Evolutionary conservation across 2,329 filamentous ascomycete species (phyloP), one percentile per base, ranked within the genome.

Genomic region (Fusarium tuaranense): DNA sequence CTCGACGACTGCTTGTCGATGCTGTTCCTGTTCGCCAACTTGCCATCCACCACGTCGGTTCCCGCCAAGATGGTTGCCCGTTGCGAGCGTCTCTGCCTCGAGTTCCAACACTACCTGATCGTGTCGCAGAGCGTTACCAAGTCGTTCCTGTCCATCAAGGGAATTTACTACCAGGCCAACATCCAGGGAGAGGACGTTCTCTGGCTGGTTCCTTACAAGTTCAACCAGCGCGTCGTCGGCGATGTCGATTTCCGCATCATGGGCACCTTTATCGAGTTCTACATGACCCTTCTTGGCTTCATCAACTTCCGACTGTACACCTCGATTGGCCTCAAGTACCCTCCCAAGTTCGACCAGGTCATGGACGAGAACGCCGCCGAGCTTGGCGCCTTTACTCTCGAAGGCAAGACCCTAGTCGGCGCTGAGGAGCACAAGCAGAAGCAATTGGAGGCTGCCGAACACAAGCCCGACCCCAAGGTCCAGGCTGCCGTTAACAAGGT

Each of bases 191-290:
- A 99, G 86, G 96, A 98, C 80, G 93, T 99, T 60, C 88, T 98
- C 76, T 99, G 97, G 97, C 88, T 99, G 44, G 96, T 98, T 13
- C 97, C 97, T 1, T 99, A 99, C 87, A 95, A 95, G 83, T 99
- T 99, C 85, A 98, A 98, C 81, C 97, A 99, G 87, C 90, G 94
- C 77, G 92, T 98, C 16, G 94, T 97, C 46, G 94, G 93, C 68
- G 97, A 99, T 83, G 93, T 99, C 74, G 97, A 99, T 84, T 99
- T 98, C 86, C 90, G 97, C 80, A 99, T 99, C 84, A 99, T 99
- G 97, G 96, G 95, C 69, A 99, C 97, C 6, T 99, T 99, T 81
- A 92, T 99, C 75, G 96, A 99, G 83, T 99, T 99, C 84, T 99
- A 99, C 87, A 98, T 97, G 80, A 98, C 96, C 6, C 89, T 99